Evolutionary conservation across 2,329 filamentous ascomycete genomes (phyloP), one percentile per base, ranked within the genome.

Genomic region (Aspergillus novofumigatus): DNA sequence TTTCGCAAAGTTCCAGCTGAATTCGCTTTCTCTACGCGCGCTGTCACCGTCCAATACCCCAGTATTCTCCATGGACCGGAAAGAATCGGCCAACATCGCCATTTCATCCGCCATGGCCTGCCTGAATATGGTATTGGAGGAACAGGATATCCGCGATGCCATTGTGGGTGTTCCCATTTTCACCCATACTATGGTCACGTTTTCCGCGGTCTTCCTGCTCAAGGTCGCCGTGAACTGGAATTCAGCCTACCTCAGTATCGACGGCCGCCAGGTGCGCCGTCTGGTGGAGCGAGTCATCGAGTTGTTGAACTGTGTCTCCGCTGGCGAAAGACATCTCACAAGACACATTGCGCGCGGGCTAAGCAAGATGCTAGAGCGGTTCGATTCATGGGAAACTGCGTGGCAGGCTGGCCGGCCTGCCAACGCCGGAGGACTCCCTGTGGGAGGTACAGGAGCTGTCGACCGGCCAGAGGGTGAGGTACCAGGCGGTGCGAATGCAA

Each of bases 1-100:
- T 59, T 80, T 83, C 54, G 80, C 79, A 23, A 81, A 80, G 59
- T 78, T 83, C 49, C 79, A 82, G 59, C 74, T 83, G 21, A 80
- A 82, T 60, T 77, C 74, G 5, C 71, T 77, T 25, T 73, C 72
- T 3, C 67, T 75, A 9, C 69, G 72, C 62, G 60, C 78, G 3
- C 72, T 80, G 60, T 72, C 76, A 58, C 72, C 77, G 54, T 76
- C 70, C 11, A 75, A 75, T 51, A 74, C 74, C 0, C 74, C 74
- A 0, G 66, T 73, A 9, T 75, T 77, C 56, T 77, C 75, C 11
- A 73, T 78, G 65, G 74, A 77, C 49, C 75, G 73, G 54, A 77
- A 75, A 62, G 74, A 77, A 60, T 75, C 72, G 3, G 76, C 76
- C 23, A 76, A 76, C 53, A 74, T 77, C 66, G 80, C 67, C 66